phyloP scores from a whole-genome alignment of 257 asterid genomes.

The Nicotiana sylvestris region DNA sequence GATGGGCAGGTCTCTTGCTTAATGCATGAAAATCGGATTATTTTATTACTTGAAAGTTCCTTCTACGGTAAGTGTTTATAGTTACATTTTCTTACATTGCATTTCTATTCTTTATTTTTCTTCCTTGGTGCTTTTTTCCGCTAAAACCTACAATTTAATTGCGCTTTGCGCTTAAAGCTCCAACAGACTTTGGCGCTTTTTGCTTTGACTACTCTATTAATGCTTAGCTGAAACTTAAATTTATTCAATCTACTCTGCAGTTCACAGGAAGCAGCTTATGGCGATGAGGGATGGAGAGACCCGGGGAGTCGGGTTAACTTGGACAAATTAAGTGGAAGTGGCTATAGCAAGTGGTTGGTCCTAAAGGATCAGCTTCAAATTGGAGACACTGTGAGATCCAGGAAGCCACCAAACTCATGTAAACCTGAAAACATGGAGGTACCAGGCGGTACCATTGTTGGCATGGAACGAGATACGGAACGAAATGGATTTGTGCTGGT shows the following conservation, averaged over 20 bases:
- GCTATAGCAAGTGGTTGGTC: constrained; percentile 73
- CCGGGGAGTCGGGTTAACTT: constrained; percentile 37
- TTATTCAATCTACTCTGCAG: constrained; percentile 34
- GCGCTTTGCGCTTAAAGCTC: too few relatives aligned
- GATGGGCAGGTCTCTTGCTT: background rate
- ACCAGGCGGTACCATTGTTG: constrained; percentile 69
- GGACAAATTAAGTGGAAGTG: constrained; percentile 44
- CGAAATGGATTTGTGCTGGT: constrained; percentile 66
- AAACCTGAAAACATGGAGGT: constrained; percentile 63
- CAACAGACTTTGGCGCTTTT: too few relatives aligned
- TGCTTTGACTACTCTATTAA: too few relatives aligned
- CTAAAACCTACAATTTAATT: too few relatives aligned
- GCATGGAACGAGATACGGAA: constrained; percentile 62
- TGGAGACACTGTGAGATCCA: constrained; percentile 75
- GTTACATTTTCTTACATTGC: too few relatives aligned
- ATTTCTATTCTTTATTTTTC: too few relatives aligned
- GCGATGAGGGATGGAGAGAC: constrained; percentile 52
- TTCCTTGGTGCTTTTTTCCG: too few relatives aligned
- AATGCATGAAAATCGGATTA: background rate
- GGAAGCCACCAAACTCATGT: constrained; percentile 59
- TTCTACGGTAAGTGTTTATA: too few relatives aligned
- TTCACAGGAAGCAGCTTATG: constrained; percentile 45
- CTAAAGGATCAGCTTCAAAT: constrained; percentile 76
- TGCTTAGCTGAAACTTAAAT: background rate
- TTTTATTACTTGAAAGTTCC: background rate